Conservation (phyloP, 768 basidiomycete genomes). For the Suillus paluster region DNA sequence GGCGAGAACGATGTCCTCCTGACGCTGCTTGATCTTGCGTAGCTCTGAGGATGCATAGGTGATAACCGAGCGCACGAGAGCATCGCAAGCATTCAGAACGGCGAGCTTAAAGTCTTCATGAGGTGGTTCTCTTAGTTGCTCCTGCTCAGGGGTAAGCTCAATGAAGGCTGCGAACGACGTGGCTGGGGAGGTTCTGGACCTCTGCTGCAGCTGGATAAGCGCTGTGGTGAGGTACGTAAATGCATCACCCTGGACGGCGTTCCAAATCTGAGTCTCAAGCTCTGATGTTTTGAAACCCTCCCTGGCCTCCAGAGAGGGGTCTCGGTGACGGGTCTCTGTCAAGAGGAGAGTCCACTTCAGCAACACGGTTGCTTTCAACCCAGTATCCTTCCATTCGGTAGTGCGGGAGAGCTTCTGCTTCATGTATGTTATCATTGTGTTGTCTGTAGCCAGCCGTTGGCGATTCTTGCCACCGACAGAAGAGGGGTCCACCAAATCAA, state of each 20-base stretch:
- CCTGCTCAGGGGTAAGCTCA: constrained; percentile 40
- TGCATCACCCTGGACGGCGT: constrained; percentile 81
- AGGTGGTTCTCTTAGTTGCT: constrained; percentile 42
- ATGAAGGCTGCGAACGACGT: constrained; percentile 45
- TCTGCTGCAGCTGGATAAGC: constrained; percentile 59
- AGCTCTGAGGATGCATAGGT: constrained; percentile 80
- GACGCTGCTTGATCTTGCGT: constrained; percentile 85
- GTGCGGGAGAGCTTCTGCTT: constrained; percentile 55
- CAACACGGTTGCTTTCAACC: constrained; percentile 72
- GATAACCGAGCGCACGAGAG: constrained; percentile 70
- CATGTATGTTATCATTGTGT: constrained; percentile 58
- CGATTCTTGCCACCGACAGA: constrained; percentile 50
- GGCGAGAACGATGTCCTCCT: constrained; percentile 82
- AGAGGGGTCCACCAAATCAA: constrained; percentile 68
- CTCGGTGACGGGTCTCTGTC: constrained; percentile 72
- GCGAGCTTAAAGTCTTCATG: constrained; percentile 52
- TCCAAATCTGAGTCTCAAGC: constrained; percentile 81
- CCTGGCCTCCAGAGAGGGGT: constrained; percentile 64
- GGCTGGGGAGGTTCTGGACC: constrained; percentile 32
- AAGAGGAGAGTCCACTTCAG: constrained; percentile 90
- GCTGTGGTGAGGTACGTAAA: constrained; percentile 73
- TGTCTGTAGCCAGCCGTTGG: constrained; percentile 51
- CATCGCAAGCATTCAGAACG: constrained; percentile 70
- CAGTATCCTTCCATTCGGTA: constrained; percentile 68
- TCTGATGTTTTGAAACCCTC: constrained; percentile 76